Evolutionary conservation across 192 early-diverging fungal genomes (phyloP), one percentile per base, ranked within the genome.

Genomic region (Backusella macrospora): DNA sequence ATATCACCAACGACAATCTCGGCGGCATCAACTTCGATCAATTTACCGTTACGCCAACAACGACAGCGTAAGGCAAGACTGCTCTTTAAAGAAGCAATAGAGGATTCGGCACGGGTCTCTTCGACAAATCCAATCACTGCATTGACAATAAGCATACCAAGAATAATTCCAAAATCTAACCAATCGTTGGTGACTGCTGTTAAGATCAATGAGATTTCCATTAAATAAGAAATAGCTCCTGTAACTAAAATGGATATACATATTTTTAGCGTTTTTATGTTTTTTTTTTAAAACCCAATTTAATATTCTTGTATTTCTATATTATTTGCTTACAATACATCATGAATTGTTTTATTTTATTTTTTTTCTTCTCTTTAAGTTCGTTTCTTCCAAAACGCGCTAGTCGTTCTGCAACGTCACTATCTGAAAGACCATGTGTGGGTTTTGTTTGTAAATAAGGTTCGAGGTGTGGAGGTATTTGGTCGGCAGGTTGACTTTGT

Each of bases 41-140:
- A 71, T 14, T 77, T 49, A 1, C 86, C 86, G 62, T 89, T 83
- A 43, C 92, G 84, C 86, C 87, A 90, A 70, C 80, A 82, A 59
- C 85, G 84, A 5, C 84, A 78, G 21, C 86, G 88, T 55, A 88
- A 82, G 18, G 92, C 92, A 38, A 93, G 85, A 18, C 88, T 91
- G 73, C 86, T 86, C 69, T 92, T 91, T 42, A 93, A 81, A 3
- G 92, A 86, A 16, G 89, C 90, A 18, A 93, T 83, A 14, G 90
- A 90, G 9, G 86, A 87, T 48, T 92, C 91, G 73, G 91, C 91
- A 29, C 87, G 84, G 38, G 88, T 80, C 75, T 93, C 92, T 74
- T 93, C 92, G 26, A 86, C 76, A 76, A 86, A 93, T 38, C 92
- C 92, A 72, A 93, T 92, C 69, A 84, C 64, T 6, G 92, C 92